phyloP scores from a whole-genome alignment of 257 asterid species.

The Solanum piurae region DNA sequence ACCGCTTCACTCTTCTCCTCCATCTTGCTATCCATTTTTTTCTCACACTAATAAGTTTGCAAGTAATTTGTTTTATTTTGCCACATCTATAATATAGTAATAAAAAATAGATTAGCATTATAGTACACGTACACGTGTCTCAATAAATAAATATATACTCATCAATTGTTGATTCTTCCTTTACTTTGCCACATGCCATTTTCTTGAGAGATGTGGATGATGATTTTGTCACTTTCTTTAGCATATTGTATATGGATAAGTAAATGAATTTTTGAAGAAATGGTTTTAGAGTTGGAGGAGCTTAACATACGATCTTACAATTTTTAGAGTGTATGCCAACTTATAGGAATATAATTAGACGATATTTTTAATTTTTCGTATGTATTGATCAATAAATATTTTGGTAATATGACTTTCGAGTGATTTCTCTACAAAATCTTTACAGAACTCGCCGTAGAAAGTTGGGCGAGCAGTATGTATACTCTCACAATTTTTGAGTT shows the following conservation, averaged over 20 bases:
- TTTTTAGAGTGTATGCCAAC: neutral
- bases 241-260: neutral
- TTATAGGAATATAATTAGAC: neutral
- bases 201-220: neutral
- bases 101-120: neutral
- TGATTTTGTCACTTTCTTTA: neutral
- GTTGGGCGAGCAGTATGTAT: too few relatives aligned
- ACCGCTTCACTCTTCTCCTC: constrained; percentile 42
- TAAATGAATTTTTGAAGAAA: neutral
- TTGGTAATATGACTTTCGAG: rapidly evolving
- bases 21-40: constrained; percentile 43
- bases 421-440: rapidly evolving
- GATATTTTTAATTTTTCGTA: too few relatives aligned
- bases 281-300: too few relatives aligned
- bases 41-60: neutral
- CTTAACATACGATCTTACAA: neutral
- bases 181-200: neutral
- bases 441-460: too few relatives aligned
- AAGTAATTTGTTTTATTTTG: neutral
- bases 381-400: too few relatives aligned
- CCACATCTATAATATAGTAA: neutral
- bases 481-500: too few relatives aligned
- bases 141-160: neutral
- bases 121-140: neutral
- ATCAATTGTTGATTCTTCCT: neutral